Conservation (phyloP, 2,329 filamentous ascomycete genomes). For the Colletotrichum chlorophyti region DNA sequence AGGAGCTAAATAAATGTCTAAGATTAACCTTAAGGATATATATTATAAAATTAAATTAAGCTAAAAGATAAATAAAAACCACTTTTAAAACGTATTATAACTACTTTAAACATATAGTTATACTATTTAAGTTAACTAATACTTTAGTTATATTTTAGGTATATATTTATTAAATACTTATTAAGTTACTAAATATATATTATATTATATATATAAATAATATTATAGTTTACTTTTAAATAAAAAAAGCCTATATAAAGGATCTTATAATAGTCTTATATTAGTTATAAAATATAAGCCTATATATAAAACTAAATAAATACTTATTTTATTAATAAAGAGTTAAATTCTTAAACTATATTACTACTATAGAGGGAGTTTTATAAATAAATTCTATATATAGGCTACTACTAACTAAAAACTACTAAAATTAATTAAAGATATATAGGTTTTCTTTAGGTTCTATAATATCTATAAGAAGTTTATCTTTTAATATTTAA, state of each 20-base stretch:
- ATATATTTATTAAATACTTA: background rate
- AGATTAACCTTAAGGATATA: background rate
- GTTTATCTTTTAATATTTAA: too few relatives aligned
- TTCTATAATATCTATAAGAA: too few relatives aligned
- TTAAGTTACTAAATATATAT: background rate
- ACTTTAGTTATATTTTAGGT: background rate
- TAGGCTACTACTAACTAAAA: too few relatives aligned
- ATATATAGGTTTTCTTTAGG: too few relatives aligned
- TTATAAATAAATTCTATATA: too few relatives aligned
- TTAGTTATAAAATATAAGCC: too few relatives aligned
- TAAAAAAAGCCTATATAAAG: background rate
- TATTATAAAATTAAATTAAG: too few relatives aligned
- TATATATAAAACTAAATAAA: background rate
- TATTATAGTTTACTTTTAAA: background rate
- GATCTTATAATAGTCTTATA: background rate
- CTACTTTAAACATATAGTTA: background rate
- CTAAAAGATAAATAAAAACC: too few relatives aligned
- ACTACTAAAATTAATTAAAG: background rate
- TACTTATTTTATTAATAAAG: too few relatives aligned
- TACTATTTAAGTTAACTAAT: background rate
- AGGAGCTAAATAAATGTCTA: background rate
- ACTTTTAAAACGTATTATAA: background rate
- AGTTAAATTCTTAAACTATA: too few relatives aligned
- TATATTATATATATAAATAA: background rate
- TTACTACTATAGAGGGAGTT: too few relatives aligned